A percentile compares a stretch with the other conserved stretches of the same genome.
phyloP scores from a whole-genome alignment of 192 early-diverging fungal genomes.

The Gaertneriomyces semiglobifer region DNA sequence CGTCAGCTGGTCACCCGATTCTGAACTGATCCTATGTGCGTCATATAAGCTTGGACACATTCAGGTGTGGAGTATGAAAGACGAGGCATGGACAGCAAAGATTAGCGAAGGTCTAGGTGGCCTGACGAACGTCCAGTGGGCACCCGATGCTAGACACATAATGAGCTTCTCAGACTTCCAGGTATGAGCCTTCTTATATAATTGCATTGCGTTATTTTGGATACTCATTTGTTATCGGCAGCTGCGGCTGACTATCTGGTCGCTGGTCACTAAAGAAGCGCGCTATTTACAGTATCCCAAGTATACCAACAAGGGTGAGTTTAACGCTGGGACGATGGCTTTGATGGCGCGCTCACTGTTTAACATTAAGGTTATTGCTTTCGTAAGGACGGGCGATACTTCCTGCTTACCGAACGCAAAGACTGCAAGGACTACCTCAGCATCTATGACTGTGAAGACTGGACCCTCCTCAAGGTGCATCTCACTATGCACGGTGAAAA shows the following conservation, averaged over 20 bases:
- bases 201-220: constrained; percentile 15
- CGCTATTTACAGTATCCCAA: constrained; percentile 71
- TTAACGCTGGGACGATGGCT: background rate
- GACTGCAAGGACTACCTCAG: constrained; percentile 64
- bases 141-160: constrained; percentile 50
- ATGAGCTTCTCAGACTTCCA: constrained; percentile 53
- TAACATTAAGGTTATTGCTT: constrained; percentile 45
- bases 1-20: constrained; percentile 67
- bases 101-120: constrained; percentile 54
- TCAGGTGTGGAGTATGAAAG: constrained; percentile 56
- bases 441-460: constrained; percentile 66
- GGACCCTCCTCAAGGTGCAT: constrained; percentile 58
- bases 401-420: constrained; percentile 54
- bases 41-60: constrained; percentile 44
- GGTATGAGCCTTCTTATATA: constrained; percentile 26
- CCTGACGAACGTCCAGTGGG: constrained; percentile 45
- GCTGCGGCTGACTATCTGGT: constrained; percentile 68
- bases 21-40: constrained; percentile 53
- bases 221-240: constrained; percentile 23
- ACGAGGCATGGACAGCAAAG: constrained; percentile 54
- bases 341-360: background rate
- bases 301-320: constrained; percentile 52
- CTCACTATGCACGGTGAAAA: background rate
- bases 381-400: constrained; percentile 60
- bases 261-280: constrained; percentile 49